A percentile compares a stretch with the other conserved stretches of the same genome.
These are phyloP conservation scores for Phytopythium helicoides DNA, from an alignment of 352 stramenopile species.

Conservation along the genomic window DNA sequence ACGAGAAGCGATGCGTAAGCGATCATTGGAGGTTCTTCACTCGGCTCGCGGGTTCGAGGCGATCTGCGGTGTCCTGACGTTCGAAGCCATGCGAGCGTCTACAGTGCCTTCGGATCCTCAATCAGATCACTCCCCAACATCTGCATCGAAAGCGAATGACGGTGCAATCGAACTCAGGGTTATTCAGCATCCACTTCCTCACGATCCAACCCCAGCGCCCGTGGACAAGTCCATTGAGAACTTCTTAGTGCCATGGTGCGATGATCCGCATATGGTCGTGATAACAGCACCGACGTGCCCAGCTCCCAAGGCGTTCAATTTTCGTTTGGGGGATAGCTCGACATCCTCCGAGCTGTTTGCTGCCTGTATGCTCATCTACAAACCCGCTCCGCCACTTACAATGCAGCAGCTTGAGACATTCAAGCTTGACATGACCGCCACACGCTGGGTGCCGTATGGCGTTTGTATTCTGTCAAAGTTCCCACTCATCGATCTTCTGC, in stretches of 20 bases:
- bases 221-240: slow-evolving; percentile 72
- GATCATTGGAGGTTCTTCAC: slow-evolving; percentile 65
- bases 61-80: slow-evolving; percentile 71
- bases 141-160: slow-evolving; percentile 16
- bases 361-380: slow-evolving; percentile 79
- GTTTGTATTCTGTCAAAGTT: slow-evolving; percentile 85
- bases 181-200: slow-evolving; percentile 47
- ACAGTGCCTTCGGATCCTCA: slow-evolving; percentile 14
- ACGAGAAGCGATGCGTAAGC: slow-evolving; percentile 40
- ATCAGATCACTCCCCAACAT: not conserved
- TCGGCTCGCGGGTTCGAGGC: slow-evolving; percentile 68
- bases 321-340: slow-evolving; percentile 75
- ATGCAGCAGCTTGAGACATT: slow-evolving; percentile 56
- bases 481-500: slow-evolving; percentile 74
- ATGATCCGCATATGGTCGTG: slow-evolving; percentile 40
- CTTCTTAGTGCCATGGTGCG: slow-evolving; percentile 66
- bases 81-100: slow-evolving; percentile 51
- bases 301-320: slow-evolving; percentile 66
- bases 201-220: slow-evolving; percentile 38
- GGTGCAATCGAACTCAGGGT: slow-evolving; percentile 43
- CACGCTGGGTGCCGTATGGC: slow-evolving; percentile 75
- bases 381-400: slow-evolving; percentile 60
- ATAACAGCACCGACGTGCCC: slow-evolving; percentile 42
- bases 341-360: slow-evolving; percentile 72
- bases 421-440: slow-evolving; percentile 38